Base-by-base conservation (phyloP, 768 basidiomycete species). In the Naganishia friedmannii region DNA sequence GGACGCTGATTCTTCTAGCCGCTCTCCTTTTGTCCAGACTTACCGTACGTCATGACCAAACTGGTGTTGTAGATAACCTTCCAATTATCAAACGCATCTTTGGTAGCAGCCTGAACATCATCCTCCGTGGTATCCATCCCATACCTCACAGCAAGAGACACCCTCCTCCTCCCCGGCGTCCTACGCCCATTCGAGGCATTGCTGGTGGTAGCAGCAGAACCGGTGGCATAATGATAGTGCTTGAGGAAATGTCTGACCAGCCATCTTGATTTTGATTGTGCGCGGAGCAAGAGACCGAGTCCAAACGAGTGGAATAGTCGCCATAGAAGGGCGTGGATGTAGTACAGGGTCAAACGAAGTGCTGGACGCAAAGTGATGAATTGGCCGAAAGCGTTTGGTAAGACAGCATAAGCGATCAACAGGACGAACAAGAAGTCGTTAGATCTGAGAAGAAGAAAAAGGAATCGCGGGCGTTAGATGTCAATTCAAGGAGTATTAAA, bases 21-120 rank as follows among this genome's bases (percentile, higher is more conserved):
- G n/a, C n/a, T n/a, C n/a, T n/a, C n/a, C n/a, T n/a, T n/a, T n/a
- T n/a, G 32, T 21, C 48, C 19, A 3, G 0, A 82, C 85, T 23
- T 70, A 94, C 93, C 88, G 79, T 94, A 97, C 4, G 90, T 94
- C 93, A 97, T 96, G 80, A 88, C 89, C 85, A 94, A 84, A 80
- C 90, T 93, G 80, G 93, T 80, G 80, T 97, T 98, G 79, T 94
- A 98, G 31, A 92, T 85, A 5, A 85, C 85, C 81, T 97, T 97
- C 93, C 94, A 99, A 80, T 96, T 97, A 31, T 86, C 85, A 75
- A 97, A 99, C 0, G 95, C 92, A 78, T 99, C 96, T 46, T 88
- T 85, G n/a, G 93, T 86, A 0, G 95, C 94, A 55, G 88, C 87
- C 69, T 87, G 85, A 5, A 86, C 87, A 19, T 85, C 86, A 67